Base-by-base conservation (phyloP, 1,284 basidiomycete genomes). In the Austropuccinia psidii region DNA sequence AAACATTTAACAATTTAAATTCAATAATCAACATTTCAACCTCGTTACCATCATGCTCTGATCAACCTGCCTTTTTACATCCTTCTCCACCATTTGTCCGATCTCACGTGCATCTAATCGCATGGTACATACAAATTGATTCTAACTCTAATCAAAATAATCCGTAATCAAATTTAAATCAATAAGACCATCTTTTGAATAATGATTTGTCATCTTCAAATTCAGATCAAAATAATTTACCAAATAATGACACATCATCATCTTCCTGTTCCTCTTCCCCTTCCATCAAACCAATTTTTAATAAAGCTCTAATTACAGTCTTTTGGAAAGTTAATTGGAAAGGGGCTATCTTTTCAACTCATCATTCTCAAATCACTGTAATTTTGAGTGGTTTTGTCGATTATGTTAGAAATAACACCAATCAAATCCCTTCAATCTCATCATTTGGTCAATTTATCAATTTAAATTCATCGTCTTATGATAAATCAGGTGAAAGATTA, bases 311-410 rank as follows among this genome's bases (percentile, higher is more conserved):
- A 27, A 86, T 96, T 74, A 93, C 91, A 0, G 91, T 90, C 78
- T 95, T 95, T 80, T 97, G 92, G 91, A 90, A 93, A 77, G 95
- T 97, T 83, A 90, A 96, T 81, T 86, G 97, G n/a, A 89, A 89
- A 75, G 87, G 91, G 0, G 82, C 91, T 15, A 89, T 87, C 50
- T 86, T 92, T 87, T 0, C 83, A 84, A 9, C 82, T 84, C 49
- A 84, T 83, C 65, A 77, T 88, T 37, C 84, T 82, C 75, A 80
- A 24, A 80, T 84, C 24, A 81, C 82, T 4, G 88, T 90, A 1
- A 89, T 95, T 85, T 84, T 90, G 37, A 82, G 91, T 2, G 89
- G 89, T 19, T 83, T 97, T 58, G 85, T 90, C 78, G 89, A 90
- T 80, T 87, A 87, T 29, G 89, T 91, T 0, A 84, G 87, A 52